Base-by-base conservation (phyloP, 2,329 filamentous ascomycete genomes). In the Lecanicillium sp. region DNA sequence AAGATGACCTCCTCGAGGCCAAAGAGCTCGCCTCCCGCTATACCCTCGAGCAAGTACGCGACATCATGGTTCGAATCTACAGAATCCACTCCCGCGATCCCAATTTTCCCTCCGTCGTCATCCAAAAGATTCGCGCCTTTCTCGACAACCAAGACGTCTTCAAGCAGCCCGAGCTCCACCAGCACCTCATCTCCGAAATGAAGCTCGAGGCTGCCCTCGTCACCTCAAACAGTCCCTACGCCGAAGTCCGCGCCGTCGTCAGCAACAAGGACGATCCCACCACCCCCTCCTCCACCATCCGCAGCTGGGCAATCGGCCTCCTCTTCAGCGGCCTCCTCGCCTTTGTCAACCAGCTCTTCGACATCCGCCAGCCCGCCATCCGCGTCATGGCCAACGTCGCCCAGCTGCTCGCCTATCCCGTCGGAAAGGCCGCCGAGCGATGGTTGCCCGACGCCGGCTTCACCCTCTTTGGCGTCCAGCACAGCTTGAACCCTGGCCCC, bases 281-380 rank as follows among this genome's bases (percentile, higher is more conserved):
- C 4, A 63, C 68, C 5, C 76, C 75, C 4, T 73, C 68, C 49
- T 77, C 75, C 15, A 81, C 78, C 1, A 69, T 80, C 41, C 73
- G 77, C 10, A 72, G 71, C 47, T 79, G 75, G 75, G 57, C 62
- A 15, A 74, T 80, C 26, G 77, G 76, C 14, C 58, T 76, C n/a
- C 53, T 68, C 35, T 79, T 79, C 50, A 69, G 73, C 8, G 62
- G 70, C 24, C 52, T 75, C 21, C 63, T 77, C 27, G 68, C 72
- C 37, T 75, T 74, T 45, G 66, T 74, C 56, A 80, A 81, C 56
- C 74, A 78, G 64, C 70, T 81, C 43, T 80, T 81, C 59, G 74
- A 73, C 43, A 73, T 81, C 50, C 75, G 77, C 9, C 70, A 74
- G 52, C 78, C 78, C 0, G 64, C 68, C 36, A 79, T 81, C 54